phyloP scores from a whole-genome alignment of 2,329 filamentous ascomycete genomes.

The Metarhizium humberi region DNA sequence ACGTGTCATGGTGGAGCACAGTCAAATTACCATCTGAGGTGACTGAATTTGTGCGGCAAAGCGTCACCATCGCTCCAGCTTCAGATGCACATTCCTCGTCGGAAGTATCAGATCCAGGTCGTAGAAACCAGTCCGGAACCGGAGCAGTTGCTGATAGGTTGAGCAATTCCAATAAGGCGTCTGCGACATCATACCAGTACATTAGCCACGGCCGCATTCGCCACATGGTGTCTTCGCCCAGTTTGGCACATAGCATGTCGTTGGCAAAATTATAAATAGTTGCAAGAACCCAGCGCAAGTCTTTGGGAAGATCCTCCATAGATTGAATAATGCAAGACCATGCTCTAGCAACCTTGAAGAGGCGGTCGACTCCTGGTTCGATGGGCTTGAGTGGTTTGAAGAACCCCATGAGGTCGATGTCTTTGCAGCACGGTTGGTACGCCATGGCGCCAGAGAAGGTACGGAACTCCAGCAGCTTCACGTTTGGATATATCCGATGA shows the following conservation, averaged over 20 bases:
- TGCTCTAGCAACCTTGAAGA: constrained; percentile 18
- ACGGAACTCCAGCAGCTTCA: constrained; percentile 17
- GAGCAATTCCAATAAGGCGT: constrained; percentile 13
- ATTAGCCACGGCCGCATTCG: constrained; percentile 19
- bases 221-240: constrained; percentile 12
- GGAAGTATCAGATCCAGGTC: constrained; percentile 5
- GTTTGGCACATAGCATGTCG: constrained; percentile 14
- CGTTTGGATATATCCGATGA: constrained; percentile 11
- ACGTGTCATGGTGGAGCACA: not conserved
- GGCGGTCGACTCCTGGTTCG: constrained; percentile 13
- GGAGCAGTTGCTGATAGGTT: constrained; percentile 11
- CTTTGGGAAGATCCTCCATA: constrained; percentile 13
- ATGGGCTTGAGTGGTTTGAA: constrained; percentile 14
- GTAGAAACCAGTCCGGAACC: constrained; percentile 16
- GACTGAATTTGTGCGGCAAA: not conserved
- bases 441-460: constrained; percentile 17
- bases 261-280: constrained; percentile 21
- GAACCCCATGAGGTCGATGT: constrained; percentile 11
- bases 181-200: constrained; percentile 17
- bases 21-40: constrained; percentile 3
- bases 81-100: not conserved
- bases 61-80: not conserved
- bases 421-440: constrained; percentile 20
- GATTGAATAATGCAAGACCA: constrained; percentile 23
- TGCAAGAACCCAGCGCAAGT: constrained; percentile 22